Percentiles rank a stretch among this genome's conserved stretches.
Evolutionary conservation across 306 rosid genomes (phyloP).

Genomic region (Carpinus fangiana): DNA sequence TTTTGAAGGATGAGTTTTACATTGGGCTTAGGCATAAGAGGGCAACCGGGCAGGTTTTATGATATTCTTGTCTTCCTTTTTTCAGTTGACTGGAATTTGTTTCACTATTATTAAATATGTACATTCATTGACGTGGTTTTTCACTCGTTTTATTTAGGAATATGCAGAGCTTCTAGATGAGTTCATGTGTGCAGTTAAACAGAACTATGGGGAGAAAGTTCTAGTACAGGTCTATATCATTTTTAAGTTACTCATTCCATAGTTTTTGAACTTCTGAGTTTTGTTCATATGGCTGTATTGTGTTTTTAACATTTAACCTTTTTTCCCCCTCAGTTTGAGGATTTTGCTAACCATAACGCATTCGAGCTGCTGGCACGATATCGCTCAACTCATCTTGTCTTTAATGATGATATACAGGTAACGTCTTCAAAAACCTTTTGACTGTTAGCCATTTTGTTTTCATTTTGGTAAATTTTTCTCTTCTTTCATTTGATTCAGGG

Average conservation of each 20-base stretch:
- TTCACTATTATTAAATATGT: neutral
- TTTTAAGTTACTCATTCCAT: slow-evolving; percentile 22
- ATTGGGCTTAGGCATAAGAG: slow-evolving; percentile 82
- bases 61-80: slow-evolving; percentile 3
- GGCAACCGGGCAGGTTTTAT: slow-evolving; percentile 82
- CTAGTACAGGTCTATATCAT: slow-evolving; percentile 69
- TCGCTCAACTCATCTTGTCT: slow-evolving; percentile 87
- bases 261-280: slow-evolving; percentile 6
- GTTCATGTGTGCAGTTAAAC: slow-evolving; percentile 90
- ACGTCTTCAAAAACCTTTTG: slow-evolving; percentile 4
- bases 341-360: slow-evolving; percentile 95
- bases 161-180: slow-evolving; percentile 91
- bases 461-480: slow-evolving; percentile 20
- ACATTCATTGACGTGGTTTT: slow-evolving; percentile 19
- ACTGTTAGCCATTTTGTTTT: slow-evolving; percentile 13
- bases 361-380: slow-evolving; percentile 78
- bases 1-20: slow-evolving; percentile 88
- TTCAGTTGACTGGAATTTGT: neutral
- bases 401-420: slow-evolving; percentile 97
- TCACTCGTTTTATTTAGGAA: slow-evolving; percentile 54
- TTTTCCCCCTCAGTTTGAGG: slow-evolving; percentile 70
- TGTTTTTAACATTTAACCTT: slow-evolving; percentile 18
- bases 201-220: slow-evolving; percentile 92
- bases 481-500: slow-evolving; percentile 60
- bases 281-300: slow-evolving; percentile 10